These are phyloP conservation scores for Nannochloropsis salina DNA, from an alignment of 108 stramenopile species.

Conservation along the genomic window DNA sequence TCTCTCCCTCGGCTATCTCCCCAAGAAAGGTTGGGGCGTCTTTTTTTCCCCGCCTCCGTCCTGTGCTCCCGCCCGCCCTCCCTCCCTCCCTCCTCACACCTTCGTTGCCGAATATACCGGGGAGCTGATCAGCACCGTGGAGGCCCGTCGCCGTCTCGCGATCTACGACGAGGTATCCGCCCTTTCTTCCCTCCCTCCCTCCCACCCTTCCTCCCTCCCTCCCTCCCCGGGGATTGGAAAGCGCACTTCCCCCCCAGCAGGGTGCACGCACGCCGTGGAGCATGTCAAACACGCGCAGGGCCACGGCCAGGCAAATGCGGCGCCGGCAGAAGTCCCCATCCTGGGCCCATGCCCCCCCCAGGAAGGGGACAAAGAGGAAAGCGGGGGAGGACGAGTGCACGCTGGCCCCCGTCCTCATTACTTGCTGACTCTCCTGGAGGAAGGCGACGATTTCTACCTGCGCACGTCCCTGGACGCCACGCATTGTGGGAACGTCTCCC, in stretches of 20 bases:
- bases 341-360: too few species aligned
- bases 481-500: not conserved
- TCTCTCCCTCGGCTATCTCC: not conserved
- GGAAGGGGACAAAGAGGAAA: too few species aligned
- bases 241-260: too few species aligned
- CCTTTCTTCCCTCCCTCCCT: not conserved
- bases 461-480: conserved; percentile 4
- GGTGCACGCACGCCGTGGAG: too few species aligned
- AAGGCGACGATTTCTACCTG: not conserved
- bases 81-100: not conserved
- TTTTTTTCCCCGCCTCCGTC: not conserved
- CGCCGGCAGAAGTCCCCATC: too few species aligned
- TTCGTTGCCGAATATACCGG: not conserved
- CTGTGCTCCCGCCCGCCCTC: not conserved
- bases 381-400: too few species aligned
- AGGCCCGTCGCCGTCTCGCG: not conserved
- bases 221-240: too few species aligned
- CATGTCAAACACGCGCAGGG: too few species aligned
- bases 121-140: conserved; percentile 5
- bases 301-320: too few species aligned
- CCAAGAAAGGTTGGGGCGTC: not conserved
- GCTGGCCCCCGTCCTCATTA: not conserved
- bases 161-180: not conserved
- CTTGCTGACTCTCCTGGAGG: not conserved
- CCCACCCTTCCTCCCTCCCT: not conserved